These are phyloP conservation scores for Citrus sp. DNA, from an alignment of 345 rosid genomes.

Conservation along the genomic window DNA sequence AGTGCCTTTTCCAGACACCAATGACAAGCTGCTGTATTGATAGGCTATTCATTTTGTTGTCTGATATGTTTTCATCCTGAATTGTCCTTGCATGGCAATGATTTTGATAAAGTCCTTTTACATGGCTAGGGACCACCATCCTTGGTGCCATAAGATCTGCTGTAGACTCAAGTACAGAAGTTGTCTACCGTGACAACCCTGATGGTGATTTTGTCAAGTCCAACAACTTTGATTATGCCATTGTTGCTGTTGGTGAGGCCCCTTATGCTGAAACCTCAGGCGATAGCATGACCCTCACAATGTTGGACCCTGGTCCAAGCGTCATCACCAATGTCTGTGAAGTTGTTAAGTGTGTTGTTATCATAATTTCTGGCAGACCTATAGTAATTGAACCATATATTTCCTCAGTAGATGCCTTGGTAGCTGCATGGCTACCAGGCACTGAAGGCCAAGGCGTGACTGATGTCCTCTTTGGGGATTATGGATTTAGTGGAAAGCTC, in stretches of 20 bases:
- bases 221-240: conserved; percentile 65
- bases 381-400: conserved; percentile 73
- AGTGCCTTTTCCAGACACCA: background rate
- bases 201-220: conserved; percentile 63
- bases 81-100: background rate
- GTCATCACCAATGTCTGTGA: conserved; percentile 61
- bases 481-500: conserved; percentile 84
- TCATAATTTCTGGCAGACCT: conserved; percentile 85
- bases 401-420: conserved; percentile 61
- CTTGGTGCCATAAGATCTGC: conserved; percentile 65
- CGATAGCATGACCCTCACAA: conserved; percentile 65
- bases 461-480: conserved; percentile 81
- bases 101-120: background rate
- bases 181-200: conserved; percentile 63
- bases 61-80: background rate
- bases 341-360: conserved; percentile 66
- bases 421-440: conserved; percentile 96
- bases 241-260: conserved; percentile 77
- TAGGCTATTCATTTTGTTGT: background rate
- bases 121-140: conserved; percentile 70
- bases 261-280: conserved; percentile 85
- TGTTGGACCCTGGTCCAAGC: conserved; percentile 65
- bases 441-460: conserved; percentile 91
- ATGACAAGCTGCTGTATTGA: background rate
- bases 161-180: conserved; percentile 64